These are phyloP conservation scores for Furcasterigmium sp. DNA, from an alignment of 2,329 filamentous ascomycete genomes.

Conservation along the genomic window DNA sequence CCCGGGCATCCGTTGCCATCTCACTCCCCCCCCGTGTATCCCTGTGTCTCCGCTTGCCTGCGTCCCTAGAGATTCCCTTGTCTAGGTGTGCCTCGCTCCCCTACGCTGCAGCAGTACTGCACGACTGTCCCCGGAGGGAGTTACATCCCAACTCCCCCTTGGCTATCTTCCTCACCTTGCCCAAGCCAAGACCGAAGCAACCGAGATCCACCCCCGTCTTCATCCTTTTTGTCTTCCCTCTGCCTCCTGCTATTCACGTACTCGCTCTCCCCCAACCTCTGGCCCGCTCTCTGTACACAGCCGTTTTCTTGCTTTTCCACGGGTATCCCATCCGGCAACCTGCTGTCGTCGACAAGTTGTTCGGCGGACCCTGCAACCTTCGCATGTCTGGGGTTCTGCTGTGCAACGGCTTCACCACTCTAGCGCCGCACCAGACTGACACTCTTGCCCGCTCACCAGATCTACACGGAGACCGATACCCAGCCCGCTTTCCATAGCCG, in stretches of 20 bases:
- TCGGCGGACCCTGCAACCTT: not conserved
- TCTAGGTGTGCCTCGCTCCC: too few relatives aligned
- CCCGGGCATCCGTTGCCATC: not conserved
- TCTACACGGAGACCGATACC: conserved; percentile 41
- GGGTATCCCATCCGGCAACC: conserved; percentile 5
- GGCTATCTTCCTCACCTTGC: not conserved
- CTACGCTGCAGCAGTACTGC: too few relatives aligned
- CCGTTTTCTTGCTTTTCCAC: too few relatives aligned
- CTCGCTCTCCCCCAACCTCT: not conserved
- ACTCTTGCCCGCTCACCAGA: conserved; percentile 26
- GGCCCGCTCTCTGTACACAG: conserved; percentile 2
- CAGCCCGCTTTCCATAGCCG: conserved; percentile 43
- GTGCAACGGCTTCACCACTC: conserved; percentile 16
- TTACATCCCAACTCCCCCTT: not conserved
- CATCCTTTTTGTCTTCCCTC: not conserved
- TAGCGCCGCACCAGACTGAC: conserved; percentile 15
- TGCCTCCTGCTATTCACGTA: not conserved
- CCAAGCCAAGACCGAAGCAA: not conserved
- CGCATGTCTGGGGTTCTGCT: conserved; percentile 14
- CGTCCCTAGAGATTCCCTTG: not conserved
- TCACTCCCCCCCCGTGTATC: conserved; percentile 1
- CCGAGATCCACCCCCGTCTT: not conserved
- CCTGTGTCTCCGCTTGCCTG: not conserved
- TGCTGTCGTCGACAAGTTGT: too few relatives aligned
- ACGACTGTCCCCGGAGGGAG: too few relatives aligned